These are phyloP conservation scores for Chaetomiaceae sp. DNA, from an alignment of 2,329 filamentous ascomycete species.

Conservation along the genomic window DNA sequence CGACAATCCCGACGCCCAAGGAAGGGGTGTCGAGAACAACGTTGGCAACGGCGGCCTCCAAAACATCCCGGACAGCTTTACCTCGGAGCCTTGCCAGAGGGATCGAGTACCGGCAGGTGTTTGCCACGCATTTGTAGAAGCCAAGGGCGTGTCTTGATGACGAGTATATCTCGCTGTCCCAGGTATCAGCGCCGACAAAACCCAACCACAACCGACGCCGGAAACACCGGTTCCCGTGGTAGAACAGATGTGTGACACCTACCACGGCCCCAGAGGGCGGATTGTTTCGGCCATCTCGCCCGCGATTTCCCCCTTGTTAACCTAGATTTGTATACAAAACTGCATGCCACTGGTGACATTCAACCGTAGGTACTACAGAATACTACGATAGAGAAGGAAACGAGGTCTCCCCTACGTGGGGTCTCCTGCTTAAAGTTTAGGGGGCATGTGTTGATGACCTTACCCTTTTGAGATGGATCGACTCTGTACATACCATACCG, in stretches of 20 bases:
- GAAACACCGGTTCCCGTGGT: no score
- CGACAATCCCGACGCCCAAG: slow-evolving; percentile 45
- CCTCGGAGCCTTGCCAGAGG: slow-evolving; percentile 13
- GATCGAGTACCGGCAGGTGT: slow-evolving; percentile 41
- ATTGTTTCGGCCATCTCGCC: background rate
- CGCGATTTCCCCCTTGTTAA: slow-evolving; percentile 2
- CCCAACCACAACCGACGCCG: no score
- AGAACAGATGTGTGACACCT: background rate
- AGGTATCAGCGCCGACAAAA: background rate
- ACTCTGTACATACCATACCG: no score
- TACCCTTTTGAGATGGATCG: no score
- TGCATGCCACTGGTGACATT: no score
- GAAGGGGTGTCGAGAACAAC: slow-evolving; percentile 42
- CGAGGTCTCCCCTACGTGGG: no score
- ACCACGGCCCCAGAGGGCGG: slow-evolving; percentile 22
- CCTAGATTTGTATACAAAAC: no score
- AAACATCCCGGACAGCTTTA: slow-evolving; percentile 17
- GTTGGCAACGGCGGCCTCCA: slow-evolving; percentile 37
- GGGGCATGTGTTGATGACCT: no score
- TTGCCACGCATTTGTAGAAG: slow-evolving; percentile 43
- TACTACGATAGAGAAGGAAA: no score
- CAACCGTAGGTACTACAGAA: no score
- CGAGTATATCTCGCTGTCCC: slow-evolving; percentile 40
- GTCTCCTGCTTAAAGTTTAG: no score
- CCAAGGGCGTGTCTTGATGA: slow-evolving; percentile 44